These are phyloP conservation scores for Chamaecrista fasciculata DNA, from an alignment of 306 rosid genomes.

Conservation along the genomic window DNA sequence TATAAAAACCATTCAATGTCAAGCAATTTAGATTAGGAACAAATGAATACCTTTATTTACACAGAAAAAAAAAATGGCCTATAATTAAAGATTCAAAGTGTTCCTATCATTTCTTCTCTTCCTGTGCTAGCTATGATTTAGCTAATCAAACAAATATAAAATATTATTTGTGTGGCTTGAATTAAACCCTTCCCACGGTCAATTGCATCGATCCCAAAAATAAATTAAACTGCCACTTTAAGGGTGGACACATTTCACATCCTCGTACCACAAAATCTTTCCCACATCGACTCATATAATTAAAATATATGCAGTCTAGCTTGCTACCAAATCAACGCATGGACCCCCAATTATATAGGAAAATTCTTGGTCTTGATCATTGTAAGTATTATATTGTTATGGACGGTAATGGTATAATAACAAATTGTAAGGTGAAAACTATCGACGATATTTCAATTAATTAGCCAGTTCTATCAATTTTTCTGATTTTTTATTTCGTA, in stretches of 20 bases:
- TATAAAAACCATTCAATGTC: too few species aligned
- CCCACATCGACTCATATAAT: background rate
- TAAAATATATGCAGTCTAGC: too few species aligned
- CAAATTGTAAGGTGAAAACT: too few species aligned
- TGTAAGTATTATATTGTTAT: too few species aligned
- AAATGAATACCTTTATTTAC: too few species aligned
- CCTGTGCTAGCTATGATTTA: background rate
- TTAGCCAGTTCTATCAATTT: too few species aligned
- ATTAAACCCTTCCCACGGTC: background rate
- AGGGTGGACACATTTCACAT: constrained; percentile 7
- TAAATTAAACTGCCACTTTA: background rate
- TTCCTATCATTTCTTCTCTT: background rate
- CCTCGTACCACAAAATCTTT: constrained; percentile 35
- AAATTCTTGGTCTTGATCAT: background rate
- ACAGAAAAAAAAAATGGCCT: too few species aligned
- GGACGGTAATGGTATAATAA: too few species aligned
- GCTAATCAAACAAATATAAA: background rate
- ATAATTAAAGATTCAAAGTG: too few species aligned
- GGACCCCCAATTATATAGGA: background rate
- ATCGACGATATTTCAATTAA: too few species aligned
- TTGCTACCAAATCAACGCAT: background rate
- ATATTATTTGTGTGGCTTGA: constrained; percentile 3
- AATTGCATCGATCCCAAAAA: background rate
- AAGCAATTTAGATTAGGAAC: too few species aligned
- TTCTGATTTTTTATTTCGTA: too few species aligned